phyloP scores from a whole-genome alignment of 1,284 basidiomycete genomes.

The Marasmius oreades region DNA sequence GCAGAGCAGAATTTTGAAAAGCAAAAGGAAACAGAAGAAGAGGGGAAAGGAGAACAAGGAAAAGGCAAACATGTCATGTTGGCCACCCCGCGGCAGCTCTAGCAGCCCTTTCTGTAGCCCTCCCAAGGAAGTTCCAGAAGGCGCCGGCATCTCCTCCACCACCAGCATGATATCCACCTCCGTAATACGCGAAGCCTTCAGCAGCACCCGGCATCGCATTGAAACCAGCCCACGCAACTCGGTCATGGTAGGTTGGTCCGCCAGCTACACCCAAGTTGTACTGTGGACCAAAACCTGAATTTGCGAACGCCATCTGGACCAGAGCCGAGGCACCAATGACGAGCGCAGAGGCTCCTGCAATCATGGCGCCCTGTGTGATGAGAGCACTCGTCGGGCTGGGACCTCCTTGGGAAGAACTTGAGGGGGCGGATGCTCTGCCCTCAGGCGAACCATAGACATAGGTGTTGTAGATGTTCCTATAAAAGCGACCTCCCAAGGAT shows the following conservation, averaged over 20 bases:
- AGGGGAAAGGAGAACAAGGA: background rate
- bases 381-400: background rate
- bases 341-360: background rate
- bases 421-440: background rate
- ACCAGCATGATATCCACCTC: background rate
- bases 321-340: background rate
- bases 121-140: background rate
- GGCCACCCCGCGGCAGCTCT: background rate
- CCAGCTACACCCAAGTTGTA: background rate
- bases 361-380: background rate
- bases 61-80: background rate
- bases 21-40: background rate
- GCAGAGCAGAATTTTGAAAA: background rate
- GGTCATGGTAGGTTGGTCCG: background rate
- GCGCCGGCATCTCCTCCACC: background rate
- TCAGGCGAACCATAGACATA: conserved; percentile 29
- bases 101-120: background rate
- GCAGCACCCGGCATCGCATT: background rate
- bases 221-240: conserved; percentile 3
- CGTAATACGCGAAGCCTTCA: background rate
- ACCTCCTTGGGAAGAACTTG: background rate
- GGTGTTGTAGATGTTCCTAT: conserved; percentile 76
- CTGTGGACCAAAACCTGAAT: background rate
- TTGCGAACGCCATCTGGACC: background rate
- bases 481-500: conserved; percentile 48